Evolutionary conservation across 768 basidiomycete genomes (phyloP).

Genomic region (Pleurotus platypus): DNA sequence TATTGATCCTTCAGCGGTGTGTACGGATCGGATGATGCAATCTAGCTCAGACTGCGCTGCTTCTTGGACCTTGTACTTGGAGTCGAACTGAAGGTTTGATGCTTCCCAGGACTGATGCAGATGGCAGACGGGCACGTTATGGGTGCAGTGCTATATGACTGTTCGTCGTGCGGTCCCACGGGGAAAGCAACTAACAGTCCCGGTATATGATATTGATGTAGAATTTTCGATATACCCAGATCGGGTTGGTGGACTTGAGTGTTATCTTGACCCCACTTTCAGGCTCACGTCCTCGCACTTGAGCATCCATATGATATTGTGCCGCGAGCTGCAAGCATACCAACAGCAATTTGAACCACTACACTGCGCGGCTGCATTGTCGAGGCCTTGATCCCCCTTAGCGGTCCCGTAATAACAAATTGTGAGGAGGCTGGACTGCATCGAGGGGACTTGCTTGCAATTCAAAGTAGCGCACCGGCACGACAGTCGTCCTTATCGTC

Average conservation of each 20-base stretch:
- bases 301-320: neutral
- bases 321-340: neutral
- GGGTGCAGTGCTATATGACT: neutral
- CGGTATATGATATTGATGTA: conserved; percentile 3
- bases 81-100: conserved; percentile 4
- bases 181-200: neutral
- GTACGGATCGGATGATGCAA: conserved; percentile 3
- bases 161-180: neutral
- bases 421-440: neutral
- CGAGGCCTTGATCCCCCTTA: neutral
- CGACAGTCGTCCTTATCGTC: neutral
- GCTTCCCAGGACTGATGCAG: conserved; percentile 1
- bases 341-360: too few species aligned
- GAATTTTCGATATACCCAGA: neutral
- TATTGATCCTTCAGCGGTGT: conserved; percentile 2
- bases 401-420: neutral
- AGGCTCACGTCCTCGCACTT: neutral
- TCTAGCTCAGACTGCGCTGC: neutral
- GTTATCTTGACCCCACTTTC: conserved; percentile 4
- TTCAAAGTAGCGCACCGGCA: neutral
- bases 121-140: conserved; percentile 1
- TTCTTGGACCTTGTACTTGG: neutral
- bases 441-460: neutral
- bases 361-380: neutral
- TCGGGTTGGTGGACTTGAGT: neutral